These are phyloP conservation scores for Leishmania aethiopica DNA, from an alignment of 208 protist species.

Conservation along the genomic window DNA sequence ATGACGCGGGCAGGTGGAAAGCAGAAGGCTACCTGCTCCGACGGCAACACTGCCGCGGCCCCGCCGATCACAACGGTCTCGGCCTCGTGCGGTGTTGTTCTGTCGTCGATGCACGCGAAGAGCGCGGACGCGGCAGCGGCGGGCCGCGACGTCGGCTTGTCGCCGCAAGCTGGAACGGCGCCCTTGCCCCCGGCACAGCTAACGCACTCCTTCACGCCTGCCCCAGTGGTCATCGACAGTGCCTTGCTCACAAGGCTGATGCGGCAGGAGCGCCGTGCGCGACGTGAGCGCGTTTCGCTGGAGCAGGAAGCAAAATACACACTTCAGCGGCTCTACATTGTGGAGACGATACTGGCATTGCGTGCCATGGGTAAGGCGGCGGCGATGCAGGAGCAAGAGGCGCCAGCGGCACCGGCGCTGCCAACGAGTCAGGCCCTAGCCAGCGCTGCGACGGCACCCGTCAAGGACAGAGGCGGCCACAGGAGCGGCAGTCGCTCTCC, in stretches of 20 bases:
- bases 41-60: not conserved
- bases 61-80: not conserved
- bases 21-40: not conserved
- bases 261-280: conserved; percentile 8
- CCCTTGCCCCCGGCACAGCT: not conserved
- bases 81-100: not conserved
- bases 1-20: not conserved
- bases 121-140: not conserved
- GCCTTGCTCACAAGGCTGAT: conserved; percentile 3
- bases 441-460: not conserved
- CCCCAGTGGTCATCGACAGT: not conserved
- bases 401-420: not conserved
- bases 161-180: not conserved
- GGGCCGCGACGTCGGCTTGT: not conserved
- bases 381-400: not conserved
- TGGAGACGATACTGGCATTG: conserved; percentile 19
- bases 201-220: not conserved
- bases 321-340: conserved; percentile 18
- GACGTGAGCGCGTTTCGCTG: not conserved
- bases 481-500: conserved; percentile 1
- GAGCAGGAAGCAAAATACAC: conserved; percentile 7
- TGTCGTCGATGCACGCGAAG: not conserved
- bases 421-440: not conserved
- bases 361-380: conserved; percentile 11
- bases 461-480: not conserved